phyloP scores from a whole-genome alignment of 2,329 filamentous ascomycete species.

The Claviceps sp. region DNA sequence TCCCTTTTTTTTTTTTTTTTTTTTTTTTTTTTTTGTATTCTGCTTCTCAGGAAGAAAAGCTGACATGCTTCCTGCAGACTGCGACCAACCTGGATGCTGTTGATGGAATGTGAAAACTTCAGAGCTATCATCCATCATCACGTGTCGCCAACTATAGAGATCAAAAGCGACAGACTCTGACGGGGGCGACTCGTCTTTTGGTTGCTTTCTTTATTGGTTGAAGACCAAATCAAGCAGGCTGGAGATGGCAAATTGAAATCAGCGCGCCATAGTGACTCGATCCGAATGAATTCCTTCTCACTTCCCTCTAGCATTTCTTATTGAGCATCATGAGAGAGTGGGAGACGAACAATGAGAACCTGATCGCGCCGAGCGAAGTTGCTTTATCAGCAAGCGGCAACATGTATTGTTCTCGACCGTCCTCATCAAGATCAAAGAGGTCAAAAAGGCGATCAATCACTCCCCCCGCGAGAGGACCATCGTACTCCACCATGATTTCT shows the following conservation, averaged over 20 bases:
- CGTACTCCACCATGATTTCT: constrained; percentile 37
- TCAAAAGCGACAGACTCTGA: constrained; percentile 4
- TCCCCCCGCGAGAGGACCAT: constrained; percentile 43
- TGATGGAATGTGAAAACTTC: constrained; percentile 1
- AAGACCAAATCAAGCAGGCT: neutral
- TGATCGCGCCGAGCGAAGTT: constrained; percentile 35
- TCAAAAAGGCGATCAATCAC: constrained; percentile 53
- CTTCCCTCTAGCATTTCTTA: neutral
- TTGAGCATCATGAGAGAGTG: constrained; percentile 34
- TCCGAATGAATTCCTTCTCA: neutral
- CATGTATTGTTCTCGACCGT: constrained; percentile 55
- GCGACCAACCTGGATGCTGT: neutral
- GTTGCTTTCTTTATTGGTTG: neutral
- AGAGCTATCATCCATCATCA: constrained; percentile 5
- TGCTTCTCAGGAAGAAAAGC: neutral
- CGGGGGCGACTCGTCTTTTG: constrained; percentile 5
- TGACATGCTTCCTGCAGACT: neutral
- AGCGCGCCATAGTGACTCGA: neutral
- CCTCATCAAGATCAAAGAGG: constrained; percentile 47
- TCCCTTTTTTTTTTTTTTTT: neutral
- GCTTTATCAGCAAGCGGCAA: constrained; percentile 53
- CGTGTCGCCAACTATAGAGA: constrained; percentile 4
- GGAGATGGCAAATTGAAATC: neutral
- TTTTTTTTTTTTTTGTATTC: neutral
- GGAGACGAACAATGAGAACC: constrained; percentile 50